Evolutionary conservation across 768 basidiomycete species (phyloP), one percentile per base, ranked within the genome.

Genomic region (Lentinus brumalis): DNA sequence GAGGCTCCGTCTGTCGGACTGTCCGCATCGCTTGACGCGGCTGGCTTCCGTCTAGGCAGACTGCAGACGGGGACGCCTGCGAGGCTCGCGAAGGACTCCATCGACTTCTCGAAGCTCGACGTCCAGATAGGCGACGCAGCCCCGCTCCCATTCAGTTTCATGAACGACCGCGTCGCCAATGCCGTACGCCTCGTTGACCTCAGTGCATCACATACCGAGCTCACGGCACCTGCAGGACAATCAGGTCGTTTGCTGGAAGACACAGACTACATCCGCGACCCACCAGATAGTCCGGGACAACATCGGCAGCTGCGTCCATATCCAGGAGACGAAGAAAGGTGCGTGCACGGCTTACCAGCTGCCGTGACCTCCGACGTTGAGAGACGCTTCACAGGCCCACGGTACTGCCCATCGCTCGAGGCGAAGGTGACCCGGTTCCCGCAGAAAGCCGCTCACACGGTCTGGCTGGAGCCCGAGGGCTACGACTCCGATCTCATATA

Each of bases 391-490:
- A 15, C 57, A 93, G 92, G 94, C 2, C 94, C 94, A 5, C 83
- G 94, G 18, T 96, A 96, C 72, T 96, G 94, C 64, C 94, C 94
- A 6, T 94, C 92, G 0, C 79, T 96, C 0, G 94, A 96, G 72
- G 85, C 91, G 10, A 96, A 96, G 71, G 84, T 96, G 9, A 78
- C 86, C 41, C 84, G 92, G 12, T 96, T 96, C 70, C 82, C 82
- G 3, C 75, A 89, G 61, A 93, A 90, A 72, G 74, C 78, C 6
- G 75, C 76, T 5, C 94, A 96, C 67, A 86, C 75, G 2, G 81
- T 96, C 44, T 96, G 94, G 93, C 78, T 96, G 3, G 94, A 96
- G 70, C 94, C 93, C 0, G 94, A 96, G 70, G 94, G 94, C 0
- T 94, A 92, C 60, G 91, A 93, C 68, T 91, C 93, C 15, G 94